Base-by-base conservation (phyloP, 2,329 filamentous ascomycete species). In the Teratosphaeriaceae sp. region DNA sequence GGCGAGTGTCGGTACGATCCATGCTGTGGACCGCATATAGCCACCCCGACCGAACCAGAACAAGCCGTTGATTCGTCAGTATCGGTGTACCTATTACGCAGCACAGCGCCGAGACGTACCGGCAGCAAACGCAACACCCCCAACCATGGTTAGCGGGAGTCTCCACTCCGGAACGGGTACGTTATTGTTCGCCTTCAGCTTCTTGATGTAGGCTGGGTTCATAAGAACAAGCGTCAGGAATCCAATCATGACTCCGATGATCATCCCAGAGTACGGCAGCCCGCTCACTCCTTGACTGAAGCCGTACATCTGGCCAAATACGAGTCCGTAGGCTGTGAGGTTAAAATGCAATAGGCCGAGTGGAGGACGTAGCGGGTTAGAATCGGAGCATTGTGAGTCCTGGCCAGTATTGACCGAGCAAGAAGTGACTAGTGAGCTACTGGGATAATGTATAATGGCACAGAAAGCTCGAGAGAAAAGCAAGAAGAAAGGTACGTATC, bases 291-390 rank as follows among this genome's bases (percentile, higher is more conserved):
- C 88, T 1, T 73, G 57, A 24, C 68, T 78, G 69, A 90, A 83
- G 51, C 76, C 74, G 62, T 94, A 84, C 3, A 88, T 73, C 2
- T 65, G 61, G 47, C 82, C 71, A 66, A 92, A 94, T 37, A 94
- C 84, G 34, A 92, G 76, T 0, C 85, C 82, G 55, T 94, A 94
- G 1, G 87, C 85, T 0, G 86, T 89, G 41, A 95, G 72, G 69
- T 92, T 92, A 20, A 90, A 80, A 58, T 92, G 94, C 1, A 94
- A 76, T 1, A 92, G 71, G 5, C 75, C 31, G n/a, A n/a, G n/a
- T n/a, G n/a, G n/a, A n/a, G n/a, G n/a, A n/a, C n/a, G n/a, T n/a
- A n/a, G n/a, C n/a, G n/a, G n/a, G n/a, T n/a, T n/a, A n/a, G n/a
- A n/a, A n/a, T n/a, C n/a, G n/a, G n/a, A n/a, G n/a, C n/a, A n/a